Base-by-base conservation (phyloP, 768 basidiomycete genomes). In the Kwoniella europaea region DNA sequence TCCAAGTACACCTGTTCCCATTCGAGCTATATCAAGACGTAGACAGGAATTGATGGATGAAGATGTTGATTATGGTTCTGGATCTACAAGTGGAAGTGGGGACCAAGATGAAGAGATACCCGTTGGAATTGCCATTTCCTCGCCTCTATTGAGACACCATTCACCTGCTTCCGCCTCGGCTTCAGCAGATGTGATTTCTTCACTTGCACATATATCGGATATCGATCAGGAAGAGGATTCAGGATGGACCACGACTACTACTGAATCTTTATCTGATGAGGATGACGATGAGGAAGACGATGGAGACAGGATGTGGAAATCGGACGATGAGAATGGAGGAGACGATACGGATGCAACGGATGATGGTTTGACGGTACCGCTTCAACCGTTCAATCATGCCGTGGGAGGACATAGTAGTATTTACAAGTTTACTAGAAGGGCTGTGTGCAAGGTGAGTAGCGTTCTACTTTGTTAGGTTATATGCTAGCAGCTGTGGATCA, bases 391-490 rank as follows among this genome's bases (percentile, higher is more conserved):
- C 85, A 90, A 92, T 60, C 97, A 99, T 77, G 95, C 98, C 85
- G 97, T 99, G 41, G 97, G 97, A 53, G 97, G 97, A 3, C 97
- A 99, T 82, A 93, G 89, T 74, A 91, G 93, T 67, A 97, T 99
- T 77, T 98, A 98, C 85, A 94, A 95, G 80, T 98, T 99, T 75
- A 98, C 95, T 3, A 93, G 93, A 79, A 88, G 94, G 74, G 96
- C 97, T 9, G 94, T 99, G 16, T 99, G 97, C 87, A 99, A 99
- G 90, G 96, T 97, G 76, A 79, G 91, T 83, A 43, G 43, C 35
- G 29, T 27, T 35, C 20, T 1, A 35, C 24, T 12, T 2, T 62
- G 0, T 42, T 50, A 50, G 13, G 0, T 50, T 24, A 9, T 20
- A 18, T 42, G 58, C 35, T 35, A 35, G 35, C 6, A 35, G 35